Evolutionary conservation across 2,329 filamentous ascomycete genomes (phyloP).

Genomic region (Venturia oleaginea): DNA sequence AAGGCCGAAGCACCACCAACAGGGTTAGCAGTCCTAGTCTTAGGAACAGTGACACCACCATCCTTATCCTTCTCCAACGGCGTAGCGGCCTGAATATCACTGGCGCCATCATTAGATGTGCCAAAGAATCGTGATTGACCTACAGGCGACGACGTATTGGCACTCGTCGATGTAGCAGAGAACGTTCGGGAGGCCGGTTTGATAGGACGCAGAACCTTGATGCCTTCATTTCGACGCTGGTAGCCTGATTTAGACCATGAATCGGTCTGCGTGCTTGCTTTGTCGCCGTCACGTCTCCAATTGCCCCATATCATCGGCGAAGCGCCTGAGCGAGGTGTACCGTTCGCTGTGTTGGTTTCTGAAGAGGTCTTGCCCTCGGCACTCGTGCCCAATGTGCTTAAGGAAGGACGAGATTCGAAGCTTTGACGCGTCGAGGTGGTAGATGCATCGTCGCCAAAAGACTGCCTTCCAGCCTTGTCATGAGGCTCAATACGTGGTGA

Average conservation of each 20-base stretch:
- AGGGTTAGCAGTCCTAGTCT: constrained; percentile 63
- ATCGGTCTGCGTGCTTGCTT: constrained; percentile 17
- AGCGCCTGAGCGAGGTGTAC: constrained; percentile 23
- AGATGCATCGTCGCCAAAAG: constrained; percentile 7
- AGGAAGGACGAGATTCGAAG: constrained; percentile 7
- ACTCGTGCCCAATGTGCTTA: not conserved
- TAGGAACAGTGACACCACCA: constrained; percentile 30
- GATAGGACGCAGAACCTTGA: constrained; percentile 81
- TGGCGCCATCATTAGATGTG: constrained; percentile 14
- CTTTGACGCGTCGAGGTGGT: constrained; percentile 11
- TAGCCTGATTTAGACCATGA: constrained; percentile 38
- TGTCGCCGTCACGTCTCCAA: constrained; percentile 37
- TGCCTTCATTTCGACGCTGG: constrained; percentile 61
- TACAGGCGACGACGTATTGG: constrained; percentile 27
- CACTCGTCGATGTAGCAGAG: constrained; percentile 20
- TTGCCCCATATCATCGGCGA: constrained; percentile 39
- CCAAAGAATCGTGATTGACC: constrained; percentile 41
- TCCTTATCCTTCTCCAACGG: constrained; percentile 29
- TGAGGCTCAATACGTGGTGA: constrained; percentile 1
- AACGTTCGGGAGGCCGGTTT: constrained; percentile 50
- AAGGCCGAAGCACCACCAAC: constrained; percentile 90
- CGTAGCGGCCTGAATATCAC: constrained; percentile 17
- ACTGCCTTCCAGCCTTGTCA: constrained; percentile 6
- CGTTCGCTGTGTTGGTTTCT: constrained; percentile 12
- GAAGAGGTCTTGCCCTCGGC: not conserved